Percentiles rank a stretch among this genome's conserved stretches.
phyloP scores from a whole-genome alignment of 805 yeast genomes.

The Ogataea kodamae region DNA sequence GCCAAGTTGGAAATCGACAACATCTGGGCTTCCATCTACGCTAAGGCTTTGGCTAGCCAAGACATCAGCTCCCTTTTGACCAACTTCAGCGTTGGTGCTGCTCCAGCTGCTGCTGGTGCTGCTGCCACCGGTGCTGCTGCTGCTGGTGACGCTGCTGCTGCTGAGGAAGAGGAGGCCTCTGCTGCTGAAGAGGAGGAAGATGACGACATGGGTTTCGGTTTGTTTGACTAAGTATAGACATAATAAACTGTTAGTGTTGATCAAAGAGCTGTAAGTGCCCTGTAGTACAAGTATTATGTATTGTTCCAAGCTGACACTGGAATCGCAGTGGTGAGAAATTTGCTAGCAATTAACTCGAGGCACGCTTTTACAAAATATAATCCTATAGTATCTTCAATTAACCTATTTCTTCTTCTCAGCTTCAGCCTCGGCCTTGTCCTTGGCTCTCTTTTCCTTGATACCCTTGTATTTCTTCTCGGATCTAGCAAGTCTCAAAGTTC shows the following conservation, averaged over 20 bases:
- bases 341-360: no score
- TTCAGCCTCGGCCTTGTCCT: slow-evolving; percentile 97
- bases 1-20: slow-evolving; percentile 75
- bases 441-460: slow-evolving; percentile 96
- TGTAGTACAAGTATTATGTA: no score
- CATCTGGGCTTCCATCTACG: slow-evolving; percentile 79
- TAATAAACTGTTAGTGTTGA: slow-evolving; percentile 3
- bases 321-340: no score
- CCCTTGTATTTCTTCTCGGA: slow-evolving; percentile 92
- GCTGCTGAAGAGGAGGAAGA: slow-evolving; percentile 59
- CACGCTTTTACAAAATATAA: slow-evolving; percentile 1
- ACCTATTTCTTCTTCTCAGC: slow-evolving; percentile 97
- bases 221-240: slow-evolving; percentile 65
- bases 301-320: no score
- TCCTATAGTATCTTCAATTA: slow-evolving; percentile 8
- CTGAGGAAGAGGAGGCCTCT: slow-evolving; percentile 56
- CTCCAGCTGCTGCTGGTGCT: slow-evolving; percentile 49
- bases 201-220: slow-evolving; percentile 73
- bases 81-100: slow-evolving; percentile 50
- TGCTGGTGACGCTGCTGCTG: slow-evolving; percentile 45
- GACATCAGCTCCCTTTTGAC: slow-evolving; percentile 66
- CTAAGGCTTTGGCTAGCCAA: slow-evolving; percentile 80
- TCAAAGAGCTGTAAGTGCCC: no score
- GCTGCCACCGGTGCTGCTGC: slow-evolving; percentile 43
- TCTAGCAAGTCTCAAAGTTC: slow-evolving; percentile 94